Evolutionary conservation across 768 basidiomycete genomes (phyloP).

Genomic region (Terana coerulea): DNA sequence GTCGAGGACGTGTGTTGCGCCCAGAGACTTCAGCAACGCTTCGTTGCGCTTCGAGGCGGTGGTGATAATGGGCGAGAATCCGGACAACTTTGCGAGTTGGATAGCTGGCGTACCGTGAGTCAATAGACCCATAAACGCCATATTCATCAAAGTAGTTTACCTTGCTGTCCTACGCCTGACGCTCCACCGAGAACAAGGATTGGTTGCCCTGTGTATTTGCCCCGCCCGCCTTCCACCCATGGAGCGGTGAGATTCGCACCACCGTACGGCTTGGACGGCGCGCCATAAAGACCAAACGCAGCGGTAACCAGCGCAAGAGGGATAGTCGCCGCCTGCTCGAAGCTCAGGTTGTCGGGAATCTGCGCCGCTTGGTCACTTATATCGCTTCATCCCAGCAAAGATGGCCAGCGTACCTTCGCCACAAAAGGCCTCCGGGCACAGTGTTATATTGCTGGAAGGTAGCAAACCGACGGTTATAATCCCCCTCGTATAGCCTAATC

Average conservation of each 20-base stretch:
- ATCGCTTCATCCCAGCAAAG: too few relatives aligned
- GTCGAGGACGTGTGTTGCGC: conserved; percentile 29
- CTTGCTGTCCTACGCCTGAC: conserved; percentile 24
- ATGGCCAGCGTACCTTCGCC: too few relatives aligned
- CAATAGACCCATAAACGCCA: conserved; percentile 1
- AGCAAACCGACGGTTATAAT: too few relatives aligned
- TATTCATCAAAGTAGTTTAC: conserved; percentile 11
- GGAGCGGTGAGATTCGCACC: conserved; percentile 26
- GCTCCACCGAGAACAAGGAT: conserved; percentile 26
- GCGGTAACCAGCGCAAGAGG: conserved; percentile 30
- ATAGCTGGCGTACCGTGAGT: not conserved
- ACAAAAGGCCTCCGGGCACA: too few relatives aligned
- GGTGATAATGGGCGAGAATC: conserved; percentile 16
- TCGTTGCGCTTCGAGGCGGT: conserved; percentile 26
- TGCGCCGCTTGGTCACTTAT: too few relatives aligned
- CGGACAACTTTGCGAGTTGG: conserved; percentile 5
- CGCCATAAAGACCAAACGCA: conserved; percentile 23
- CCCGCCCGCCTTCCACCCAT: conserved; percentile 20
- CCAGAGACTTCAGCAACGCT: conserved; percentile 22
- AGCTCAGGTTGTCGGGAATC: conserved; percentile 26
- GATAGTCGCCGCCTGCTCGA: conserved; percentile 29
- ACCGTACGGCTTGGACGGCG: not conserved
- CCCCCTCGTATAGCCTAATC: too few relatives aligned
- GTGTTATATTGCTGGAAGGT: too few relatives aligned
- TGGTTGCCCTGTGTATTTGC: conserved; percentile 27